These are phyloP conservation scores for Blechomonas ayalai DNA, from an alignment of 208 protist genomes.

Conservation along the genomic window DNA sequence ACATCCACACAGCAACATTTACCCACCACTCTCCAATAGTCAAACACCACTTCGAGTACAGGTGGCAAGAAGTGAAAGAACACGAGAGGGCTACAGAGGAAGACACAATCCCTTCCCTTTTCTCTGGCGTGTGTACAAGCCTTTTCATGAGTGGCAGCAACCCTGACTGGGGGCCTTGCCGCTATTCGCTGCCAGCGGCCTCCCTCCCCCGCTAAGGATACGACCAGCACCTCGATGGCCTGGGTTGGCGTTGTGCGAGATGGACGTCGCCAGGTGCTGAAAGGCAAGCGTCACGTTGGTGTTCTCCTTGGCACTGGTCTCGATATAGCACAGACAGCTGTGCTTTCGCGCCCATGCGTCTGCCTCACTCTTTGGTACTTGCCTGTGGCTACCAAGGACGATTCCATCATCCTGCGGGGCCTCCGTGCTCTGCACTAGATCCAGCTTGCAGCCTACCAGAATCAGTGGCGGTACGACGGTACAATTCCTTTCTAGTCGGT, in stretches of 20 bases:
- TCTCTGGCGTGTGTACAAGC: background rate
- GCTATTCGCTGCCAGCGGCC: slow-evolving; percentile 6
- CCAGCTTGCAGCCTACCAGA: slow-evolving; percentile 83
- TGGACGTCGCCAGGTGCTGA: slow-evolving; percentile 75
- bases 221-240: slow-evolving; percentile 12
- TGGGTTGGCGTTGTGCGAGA: slow-evolving; percentile 32
- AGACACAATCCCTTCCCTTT: slow-evolving; percentile 16
- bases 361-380: slow-evolving; percentile 70
- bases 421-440: slow-evolving; percentile 54
- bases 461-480: slow-evolving; percentile 60
- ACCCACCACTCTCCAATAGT: too few species aligned
- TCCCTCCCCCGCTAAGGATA: slow-evolving; percentile 14
- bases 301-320: slow-evolving; percentile 86
- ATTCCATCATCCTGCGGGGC: slow-evolving; percentile 53
- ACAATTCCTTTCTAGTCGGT: slow-evolving; percentile 56
- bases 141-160: background rate
- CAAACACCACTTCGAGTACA: too few species aligned
- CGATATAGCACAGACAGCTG: slow-evolving; percentile 76
- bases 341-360: slow-evolving; percentile 75
- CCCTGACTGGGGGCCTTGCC: too few species aligned
- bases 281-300: slow-evolving; percentile 80
- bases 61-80: slow-evolving; percentile 3
- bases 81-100: background rate
- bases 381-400: slow-evolving; percentile 60
- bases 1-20: too few species aligned